These are phyloP conservation scores for Closterium sp. DNA, from an alignment of 139 green algal species.

Conservation along the genomic window DNA sequence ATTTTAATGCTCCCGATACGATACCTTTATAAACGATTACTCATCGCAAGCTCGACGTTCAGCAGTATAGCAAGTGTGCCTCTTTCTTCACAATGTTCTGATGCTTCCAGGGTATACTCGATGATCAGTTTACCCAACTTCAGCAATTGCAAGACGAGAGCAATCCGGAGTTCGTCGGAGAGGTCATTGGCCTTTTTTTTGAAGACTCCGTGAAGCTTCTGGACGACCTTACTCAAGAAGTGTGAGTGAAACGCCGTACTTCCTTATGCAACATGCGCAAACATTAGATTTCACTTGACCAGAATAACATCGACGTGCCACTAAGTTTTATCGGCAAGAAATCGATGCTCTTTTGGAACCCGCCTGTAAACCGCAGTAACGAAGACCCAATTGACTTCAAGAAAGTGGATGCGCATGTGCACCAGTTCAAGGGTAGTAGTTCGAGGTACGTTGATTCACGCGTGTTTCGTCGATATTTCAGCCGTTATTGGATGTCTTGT, in stretches of 20 bases:
- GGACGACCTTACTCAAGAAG: constrained; percentile 34
- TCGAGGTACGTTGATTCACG: constrained; percentile 24
- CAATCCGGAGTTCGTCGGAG: constrained; percentile 52
- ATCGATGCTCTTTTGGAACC: neutral
- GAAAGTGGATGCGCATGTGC: constrained; percentile 45
- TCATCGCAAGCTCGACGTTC: neutral
- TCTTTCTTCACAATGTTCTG: neutral
- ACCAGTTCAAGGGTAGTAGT: constrained; percentile 47
- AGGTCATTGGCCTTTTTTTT: constrained; percentile 50
- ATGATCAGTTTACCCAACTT: constrained; percentile 57
- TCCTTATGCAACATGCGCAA: neutral
- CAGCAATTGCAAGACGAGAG: constrained; percentile 54
- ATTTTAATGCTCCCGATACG: neutral
- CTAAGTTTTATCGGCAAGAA: neutral
- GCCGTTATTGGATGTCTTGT: neutral
- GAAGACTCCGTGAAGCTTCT: constrained; percentile 51
- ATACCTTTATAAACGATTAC: neutral
- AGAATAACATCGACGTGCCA: no score
- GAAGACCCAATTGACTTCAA: constrained; percentile 37
- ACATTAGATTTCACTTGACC: no score
- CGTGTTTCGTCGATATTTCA: neutral
- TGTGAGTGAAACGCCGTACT: constrained; percentile 37
- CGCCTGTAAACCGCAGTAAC: neutral
- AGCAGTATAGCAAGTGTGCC: neutral
- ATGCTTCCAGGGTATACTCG: constrained; percentile 47